Base-by-base conservation (phyloP, 805 yeast species). In the Candida succiphila region DNA sequence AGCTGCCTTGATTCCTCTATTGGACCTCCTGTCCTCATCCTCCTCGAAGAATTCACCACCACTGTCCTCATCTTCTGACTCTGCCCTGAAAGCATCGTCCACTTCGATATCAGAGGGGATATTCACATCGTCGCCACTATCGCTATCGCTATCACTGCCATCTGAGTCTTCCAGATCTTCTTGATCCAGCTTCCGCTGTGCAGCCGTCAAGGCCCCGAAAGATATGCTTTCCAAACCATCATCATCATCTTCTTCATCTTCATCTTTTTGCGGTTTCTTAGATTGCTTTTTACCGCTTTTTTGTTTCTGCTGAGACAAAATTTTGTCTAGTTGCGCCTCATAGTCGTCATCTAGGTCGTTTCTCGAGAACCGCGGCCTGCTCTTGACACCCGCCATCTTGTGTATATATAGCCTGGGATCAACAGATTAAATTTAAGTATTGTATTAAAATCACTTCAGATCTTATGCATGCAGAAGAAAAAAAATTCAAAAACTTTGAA, bases 191-290 rank as follows among this genome's bases (percentile, higher is more conserved):
- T 71, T 61, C 31, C 58, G 64, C 44, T 77, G 82, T 4, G 85
- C 84, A 7, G 65, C 54, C 46, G 70, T 73, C 38, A 79, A 54
- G 5, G 82, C 69, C 2, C 79, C 84, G 60, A 79, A 78, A 7
- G 85, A 75, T n/a, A 77, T 42, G 5, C 69, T 62, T 8, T 61
- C 58, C 37, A 72, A 39, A 34, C 71, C 82, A 39, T 65, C 77
- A 33, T 67, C 71, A 21, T 39, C 33, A 19, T 39, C 37, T 8
- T 33, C n/a, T 17, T 32, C 10, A 25, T 22, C 22, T 17, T 21
- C 21, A 9, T 21, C 12, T 18, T 13, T 7, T 27, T 31, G 21
- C 13, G 10, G 15, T 25, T 23, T 18, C 23, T 14, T n/a, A n/a
- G n/a, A n/a, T 10, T 21, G 22, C 23, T 13, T 27, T 9, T 25